Evolutionary conservation across 1,284 basidiomycete species (phyloP), one percentile per base, ranked within the genome.

Genomic region (Earliella scabrosa): DNA sequence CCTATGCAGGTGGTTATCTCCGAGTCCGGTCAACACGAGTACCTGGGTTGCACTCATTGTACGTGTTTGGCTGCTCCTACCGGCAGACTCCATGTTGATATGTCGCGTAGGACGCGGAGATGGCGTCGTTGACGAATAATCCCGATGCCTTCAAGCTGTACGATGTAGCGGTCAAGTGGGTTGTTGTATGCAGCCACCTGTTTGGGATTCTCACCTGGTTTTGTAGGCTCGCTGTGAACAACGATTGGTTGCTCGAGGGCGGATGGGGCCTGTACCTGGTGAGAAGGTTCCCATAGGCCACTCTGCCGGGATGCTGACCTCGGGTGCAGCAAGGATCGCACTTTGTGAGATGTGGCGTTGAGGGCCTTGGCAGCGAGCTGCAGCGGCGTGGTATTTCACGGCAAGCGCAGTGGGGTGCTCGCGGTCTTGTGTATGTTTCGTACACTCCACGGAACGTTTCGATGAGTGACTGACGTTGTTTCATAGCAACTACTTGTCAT

Each of bases 211-310:
- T n/a, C 26, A 14, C 16, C 24, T 36, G 0, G 4, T n/a, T 14
- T 29, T 9, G 18, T 49, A 87, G 85, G 61, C 75, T 85, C 21
- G 82, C 86, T 10, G 77, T 82, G 5, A 83, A 82, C 61, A 82
- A 87, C 54, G 84, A 87, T 56, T 88, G 85, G 86, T 66, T 84
- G 10, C 73, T 86, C 46, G 87, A 90, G 69, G 87, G 88, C 69
- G 87, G 83, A 14, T 86, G 82, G 81, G 85, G 79, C 20, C 69
- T 88, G 31, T 89, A 80, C 64, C 70, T 89, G 64, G 86, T 86
- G 55, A 48, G 77, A 11, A 40, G 14, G 3, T 57, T 13, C 29
- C n/a, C 20, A 34, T 36, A 13, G 6, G 6, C 29, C 6, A 7
- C 13, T 31, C 29, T 31, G 29, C 13, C 29, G 13, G 29, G 36